Evolutionary conservation across 2,329 filamentous ascomycete species (phyloP).

Genomic region (Aspergillus ochraceus): DNA sequence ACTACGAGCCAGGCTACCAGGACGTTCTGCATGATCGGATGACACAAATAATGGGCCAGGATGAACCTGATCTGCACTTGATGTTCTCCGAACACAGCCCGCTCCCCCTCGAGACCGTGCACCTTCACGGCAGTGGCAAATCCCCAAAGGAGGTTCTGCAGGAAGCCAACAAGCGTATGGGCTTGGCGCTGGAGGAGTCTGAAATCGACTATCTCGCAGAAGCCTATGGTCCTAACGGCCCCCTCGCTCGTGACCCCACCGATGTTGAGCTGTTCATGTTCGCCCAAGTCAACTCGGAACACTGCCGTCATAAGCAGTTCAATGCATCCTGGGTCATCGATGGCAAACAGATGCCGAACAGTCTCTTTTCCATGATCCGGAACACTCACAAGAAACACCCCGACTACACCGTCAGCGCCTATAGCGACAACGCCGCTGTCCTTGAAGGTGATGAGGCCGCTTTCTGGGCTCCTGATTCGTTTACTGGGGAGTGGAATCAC

Average conservation of each 20-base stretch:
- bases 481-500: conserved; percentile 83
- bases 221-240: conserved; percentile 66
- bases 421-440: conserved; percentile 98
- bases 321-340: conserved; percentile 97
- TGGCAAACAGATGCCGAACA: conserved; percentile 73
- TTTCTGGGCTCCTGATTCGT: conserved; percentile 85
- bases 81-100: conserved; percentile 76
- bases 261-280: conserved; percentile 99
- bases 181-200: conserved; percentile 80
- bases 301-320: conserved; percentile 87
- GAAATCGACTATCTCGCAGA: conserved; percentile 96
- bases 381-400: conserved; percentile 83
- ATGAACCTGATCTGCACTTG: conserved; percentile 65
- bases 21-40: conserved; percentile 86
- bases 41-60: conserved; percentile 77
- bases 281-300: conserved; percentile 97
- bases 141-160: conserved; percentile 71
- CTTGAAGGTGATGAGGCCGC: conserved; percentile 69
- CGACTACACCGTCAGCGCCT: conserved; percentile 85
- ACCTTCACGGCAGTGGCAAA: conserved; percentile 66
- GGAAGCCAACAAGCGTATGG: conserved; percentile 79
- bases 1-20: conserved; percentile 56
- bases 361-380: conserved; percentile 92
- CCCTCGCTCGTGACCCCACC: conserved; percentile 64
- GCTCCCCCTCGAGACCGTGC: conserved; percentile 69